A percentile compares a stretch with the other conserved stretches of the same genome.
Conservation (phyloP, 306 rosid species). For the Hippophae rhamnoides region DNA sequence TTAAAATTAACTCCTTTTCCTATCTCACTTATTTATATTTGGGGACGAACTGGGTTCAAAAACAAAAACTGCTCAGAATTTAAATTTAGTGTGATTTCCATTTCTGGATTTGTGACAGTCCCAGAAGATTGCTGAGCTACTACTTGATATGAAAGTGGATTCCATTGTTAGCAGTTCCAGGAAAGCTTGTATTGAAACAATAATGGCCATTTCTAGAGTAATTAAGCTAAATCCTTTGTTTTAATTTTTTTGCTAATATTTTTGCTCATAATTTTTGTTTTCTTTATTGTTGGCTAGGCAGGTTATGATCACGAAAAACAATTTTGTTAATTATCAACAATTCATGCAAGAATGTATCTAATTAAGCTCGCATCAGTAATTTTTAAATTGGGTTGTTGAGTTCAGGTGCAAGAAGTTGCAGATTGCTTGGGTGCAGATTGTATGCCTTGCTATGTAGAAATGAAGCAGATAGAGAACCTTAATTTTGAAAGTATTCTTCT, state of each 20-base stretch:
- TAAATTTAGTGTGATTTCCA: conserved; percentile 30
- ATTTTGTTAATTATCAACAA: no score
- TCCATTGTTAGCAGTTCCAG: conserved; percentile 62
- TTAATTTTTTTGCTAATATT: neutral
- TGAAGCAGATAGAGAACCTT: conserved; percentile 51
- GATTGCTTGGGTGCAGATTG: conserved; percentile 94
- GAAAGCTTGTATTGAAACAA: conserved; percentile 68
- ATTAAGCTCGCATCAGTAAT: no score
- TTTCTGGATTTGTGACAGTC: conserved; percentile 45
- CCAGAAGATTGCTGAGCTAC: conserved; percentile 87
- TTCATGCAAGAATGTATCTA: no score
- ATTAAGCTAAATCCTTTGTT: conserved; percentile 19
- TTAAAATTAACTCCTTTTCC: no score
- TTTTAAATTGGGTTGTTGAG: neutral
- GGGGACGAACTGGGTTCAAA: no score
- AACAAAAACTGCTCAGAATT: neutral
- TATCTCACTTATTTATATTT: no score
- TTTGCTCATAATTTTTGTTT: neutral
- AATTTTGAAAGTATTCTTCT: conserved; percentile 42
- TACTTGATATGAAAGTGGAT: conserved; percentile 60
- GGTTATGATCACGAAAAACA: neutral
- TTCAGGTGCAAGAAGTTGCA: conserved; percentile 89
- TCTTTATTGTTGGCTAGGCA: conserved; percentile 6
- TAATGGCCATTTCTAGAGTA: conserved; percentile 62
- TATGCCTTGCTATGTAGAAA: conserved; percentile 74